A percentile compares a stretch with the other conserved stretches of the same genome.
phyloP scores from a whole-genome alignment of 306 rosid genomes.

The Parietaria judaica region DNA sequence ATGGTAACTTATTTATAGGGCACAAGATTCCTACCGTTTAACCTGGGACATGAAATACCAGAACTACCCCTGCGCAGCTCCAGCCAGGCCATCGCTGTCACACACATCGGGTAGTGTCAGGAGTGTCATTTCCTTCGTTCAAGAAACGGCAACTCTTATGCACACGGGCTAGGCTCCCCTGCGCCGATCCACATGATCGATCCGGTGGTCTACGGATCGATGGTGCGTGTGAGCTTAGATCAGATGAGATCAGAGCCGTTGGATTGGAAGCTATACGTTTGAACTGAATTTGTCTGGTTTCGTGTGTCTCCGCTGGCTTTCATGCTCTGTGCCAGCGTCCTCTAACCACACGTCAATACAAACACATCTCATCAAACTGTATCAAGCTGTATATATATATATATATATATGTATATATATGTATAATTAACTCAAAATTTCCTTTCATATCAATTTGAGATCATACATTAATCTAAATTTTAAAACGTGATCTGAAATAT shows the following conservation, averaged over 20 bases:
- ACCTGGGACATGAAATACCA: conserved; percentile 4
- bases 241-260: not conserved
- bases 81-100: not conserved
- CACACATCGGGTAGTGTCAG: conserved; percentile 11
- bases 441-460: too few relatives aligned
- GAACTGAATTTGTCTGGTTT: conserved; percentile 34
- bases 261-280: not conserved
- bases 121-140: conserved; percentile 7
- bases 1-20: conserved; percentile 15
- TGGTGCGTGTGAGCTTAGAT: too few relatives aligned
- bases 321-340: conserved; percentile 25
- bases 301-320: conserved; percentile 24
- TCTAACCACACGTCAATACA: conserved; percentile 13
- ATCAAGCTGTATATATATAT: not conserved
- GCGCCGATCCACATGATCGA: not conserved
- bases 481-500: too few relatives aligned
- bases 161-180: conserved; percentile 1
- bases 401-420: not conserved
- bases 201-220: not conserved
- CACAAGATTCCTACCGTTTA: too few relatives aligned
- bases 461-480: too few relatives aligned
- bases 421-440: too few relatives aligned
- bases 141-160: conserved; percentile 17
- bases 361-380: conserved; percentile 10
- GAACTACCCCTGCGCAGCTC: conserved; percentile 8